phyloP scores from a whole-genome alignment of 1,284 basidiomycete species.

The Rhodotorula sp. region DNA sequence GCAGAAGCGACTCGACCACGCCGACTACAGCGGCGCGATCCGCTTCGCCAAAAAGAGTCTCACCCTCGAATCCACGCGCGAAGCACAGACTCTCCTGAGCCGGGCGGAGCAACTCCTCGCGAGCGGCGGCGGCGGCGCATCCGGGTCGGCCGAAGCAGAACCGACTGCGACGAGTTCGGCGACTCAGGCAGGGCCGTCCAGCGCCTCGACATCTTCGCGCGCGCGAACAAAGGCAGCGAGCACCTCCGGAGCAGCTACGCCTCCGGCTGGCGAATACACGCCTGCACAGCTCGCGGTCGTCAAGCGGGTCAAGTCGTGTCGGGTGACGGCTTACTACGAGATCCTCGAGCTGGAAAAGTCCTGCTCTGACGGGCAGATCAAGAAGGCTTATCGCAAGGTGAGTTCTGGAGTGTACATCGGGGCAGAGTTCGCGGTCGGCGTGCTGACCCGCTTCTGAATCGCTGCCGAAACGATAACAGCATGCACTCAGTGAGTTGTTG shows the following conservation, averaged over 20 bases:
- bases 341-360: conserved; percentile 80
- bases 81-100: conserved; percentile 60
- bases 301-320: conserved; percentile 79
- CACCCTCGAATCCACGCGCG: conserved; percentile 74
- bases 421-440: background rate
- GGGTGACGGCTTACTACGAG: conserved; percentile 88
- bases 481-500: background rate
- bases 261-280: conserved; percentile 59
- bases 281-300: conserved; percentile 81
- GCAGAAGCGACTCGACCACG: conserved; percentile 12
- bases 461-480: background rate
- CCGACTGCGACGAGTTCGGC: conserved; percentile 12
- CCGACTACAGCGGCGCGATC: conserved; percentile 56
- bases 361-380: conserved; percentile 85
- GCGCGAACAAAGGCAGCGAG: background rate
- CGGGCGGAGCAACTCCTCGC: conserved; percentile 15
- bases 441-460: background rate
- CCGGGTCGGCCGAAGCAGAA: background rate
- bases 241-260: conserved; percentile 5
- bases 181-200: background rate
- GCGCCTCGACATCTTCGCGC: conserved; percentile 8
- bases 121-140: background rate
- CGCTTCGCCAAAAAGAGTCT: conserved; percentile 91
- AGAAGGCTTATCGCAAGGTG: conserved; percentile 97
- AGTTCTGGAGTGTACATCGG: conserved; percentile 32